Evolutionary conservation across 2,329 filamentous ascomycete genomes (phyloP).

Genomic region (Alternaria panax): DNA sequence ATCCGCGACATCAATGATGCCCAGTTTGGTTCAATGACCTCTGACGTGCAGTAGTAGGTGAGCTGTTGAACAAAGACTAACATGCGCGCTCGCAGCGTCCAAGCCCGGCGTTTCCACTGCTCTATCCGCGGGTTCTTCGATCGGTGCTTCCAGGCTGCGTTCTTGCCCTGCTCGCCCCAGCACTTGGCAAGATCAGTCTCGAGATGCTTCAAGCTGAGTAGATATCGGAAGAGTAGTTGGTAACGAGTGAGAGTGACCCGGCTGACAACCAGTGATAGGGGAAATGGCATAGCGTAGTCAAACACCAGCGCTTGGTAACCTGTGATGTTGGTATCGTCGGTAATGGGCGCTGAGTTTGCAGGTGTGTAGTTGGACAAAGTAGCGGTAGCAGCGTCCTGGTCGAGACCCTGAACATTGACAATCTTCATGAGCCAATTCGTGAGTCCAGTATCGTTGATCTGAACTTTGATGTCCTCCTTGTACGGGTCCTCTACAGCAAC

Average conservation of each 20-base stretch:
- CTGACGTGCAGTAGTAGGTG: conserved; percentile 94
- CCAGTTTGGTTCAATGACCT: conserved; percentile 99
- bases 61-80: conserved; percentile 96
- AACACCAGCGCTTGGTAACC: conserved; percentile 94
- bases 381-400: conserved; percentile 74
- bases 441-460: conserved; percentile 93
- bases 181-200: conserved; percentile 85
- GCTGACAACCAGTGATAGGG: conserved; percentile 92
- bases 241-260: conserved; percentile 97
- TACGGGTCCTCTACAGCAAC: conserved; percentile 94
- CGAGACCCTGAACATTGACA: conserved; percentile 94
- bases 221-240: conserved; percentile 92
- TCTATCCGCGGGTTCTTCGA: conserved; percentile 77
- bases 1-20: conserved; percentile 88
- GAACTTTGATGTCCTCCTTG: conserved; percentile 97
- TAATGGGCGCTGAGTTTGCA: conserved; percentile 61
- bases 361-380: conserved; percentile 75
- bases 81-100: conserved; percentile 92
- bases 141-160: conserved; percentile 81
- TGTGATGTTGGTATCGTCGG: conserved; percentile 84
- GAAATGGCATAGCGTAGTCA: conserved; percentile 93
- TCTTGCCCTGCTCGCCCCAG: conserved; percentile 89
- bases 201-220: conserved; percentile 86
- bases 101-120: conserved; percentile 90
- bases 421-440: conserved; percentile 95